Base-by-base conservation (phyloP, 768 basidiomycete species). In the Fibroporia radiculosa region DNA sequence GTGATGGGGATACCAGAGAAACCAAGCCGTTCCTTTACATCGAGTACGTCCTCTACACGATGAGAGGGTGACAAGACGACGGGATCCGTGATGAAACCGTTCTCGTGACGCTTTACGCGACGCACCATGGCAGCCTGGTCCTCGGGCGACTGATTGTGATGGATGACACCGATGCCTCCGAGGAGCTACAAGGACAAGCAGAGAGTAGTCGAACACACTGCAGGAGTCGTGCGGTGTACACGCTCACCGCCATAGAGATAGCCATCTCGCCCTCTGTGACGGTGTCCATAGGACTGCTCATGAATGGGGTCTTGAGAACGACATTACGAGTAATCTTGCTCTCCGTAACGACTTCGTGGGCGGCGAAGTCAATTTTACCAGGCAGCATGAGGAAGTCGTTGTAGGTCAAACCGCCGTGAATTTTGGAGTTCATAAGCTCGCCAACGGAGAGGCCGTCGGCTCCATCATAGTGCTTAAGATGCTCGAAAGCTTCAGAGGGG, bases 281-380 rank as follows among this genome's bases (percentile, higher is more conserved):
- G 35, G 96, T 99, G 70, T 99, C 96, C 96, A 99, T 99, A 13
- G 96, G 95, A 41, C 90, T 93, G 63, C 91, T 95, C 72, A 97
- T 72, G 68, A 99, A 95, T 0, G 95, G 96, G 0, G 93, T 93
- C 69, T 92, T 97, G 56, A 99, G 74, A 33, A 72, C 68, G 56
- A 97, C 88, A 55, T 96, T 96, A 45, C 86, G 82, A 19, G 95
- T 96, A 47, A 99, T 81, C 44, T 74, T 78, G 56, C 80, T 85
- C 69, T 97, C 91, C 2, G 89, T 81, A 55, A 76, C 59, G 61
- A 93, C 93, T 34, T 78, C 78, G 13, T 75, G 73, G 1, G 89
- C 87, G 10, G 85, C 72, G 64, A 99, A 99, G 70, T 93, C 82
- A 58, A 99, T 97, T 66, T 89, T 92, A 31, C 96, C 95, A 7